These are phyloP conservation scores for Termitomyces sp. DNA, from an alignment of 768 basidiomycete species.

Conservation along the genomic window DNA sequence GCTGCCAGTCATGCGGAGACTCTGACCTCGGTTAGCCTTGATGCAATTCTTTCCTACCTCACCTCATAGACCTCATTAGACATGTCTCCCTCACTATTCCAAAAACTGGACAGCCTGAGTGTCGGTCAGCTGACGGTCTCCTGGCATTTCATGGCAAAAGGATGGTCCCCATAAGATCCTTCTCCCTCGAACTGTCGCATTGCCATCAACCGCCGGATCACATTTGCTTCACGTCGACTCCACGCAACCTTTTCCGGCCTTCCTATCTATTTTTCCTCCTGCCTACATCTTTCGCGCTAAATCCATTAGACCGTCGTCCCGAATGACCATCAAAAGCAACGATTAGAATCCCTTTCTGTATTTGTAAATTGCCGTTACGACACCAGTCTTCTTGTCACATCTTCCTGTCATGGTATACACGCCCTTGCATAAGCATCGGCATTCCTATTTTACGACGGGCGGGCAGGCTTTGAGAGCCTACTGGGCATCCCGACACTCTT, in stretches of 20 bases:
- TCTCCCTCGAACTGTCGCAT: neutral
- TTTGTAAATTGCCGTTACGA: constrained; percentile 8
- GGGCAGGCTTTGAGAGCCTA: constrained; percentile 9
- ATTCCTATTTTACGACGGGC: constrained; percentile 1
- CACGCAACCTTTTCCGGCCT: neutral
- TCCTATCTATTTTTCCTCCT: neutral
- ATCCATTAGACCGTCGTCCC: constrained; percentile 8
- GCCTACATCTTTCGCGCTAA: neutral
- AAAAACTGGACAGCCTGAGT: constrained; percentile 39
- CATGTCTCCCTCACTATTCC: constrained; percentile 59
- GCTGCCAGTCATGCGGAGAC: constrained; percentile 49
- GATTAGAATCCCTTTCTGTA: constrained; percentile 14
- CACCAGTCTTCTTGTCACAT: neutral
- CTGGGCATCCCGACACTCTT: neutral
- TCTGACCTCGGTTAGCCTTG: constrained; percentile 44
- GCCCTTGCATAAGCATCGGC: neutral
- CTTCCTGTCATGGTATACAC: neutral
- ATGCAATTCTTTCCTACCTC: neutral
- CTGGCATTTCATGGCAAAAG: constrained; percentile 56
- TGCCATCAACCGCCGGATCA: constrained; percentile 6
- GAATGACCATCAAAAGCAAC: constrained; percentile 9
- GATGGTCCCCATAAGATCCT: constrained; percentile 33
- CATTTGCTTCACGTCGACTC: neutral
- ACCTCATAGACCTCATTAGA: constrained; percentile 32
- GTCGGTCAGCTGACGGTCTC: constrained; percentile 46